A percentile compares a stretch with the other conserved stretches of the same genome.
These are phyloP conservation scores for Populus alba DNA, from an alignment of 345 rosid genomes.

Conservation along the genomic window DNA sequence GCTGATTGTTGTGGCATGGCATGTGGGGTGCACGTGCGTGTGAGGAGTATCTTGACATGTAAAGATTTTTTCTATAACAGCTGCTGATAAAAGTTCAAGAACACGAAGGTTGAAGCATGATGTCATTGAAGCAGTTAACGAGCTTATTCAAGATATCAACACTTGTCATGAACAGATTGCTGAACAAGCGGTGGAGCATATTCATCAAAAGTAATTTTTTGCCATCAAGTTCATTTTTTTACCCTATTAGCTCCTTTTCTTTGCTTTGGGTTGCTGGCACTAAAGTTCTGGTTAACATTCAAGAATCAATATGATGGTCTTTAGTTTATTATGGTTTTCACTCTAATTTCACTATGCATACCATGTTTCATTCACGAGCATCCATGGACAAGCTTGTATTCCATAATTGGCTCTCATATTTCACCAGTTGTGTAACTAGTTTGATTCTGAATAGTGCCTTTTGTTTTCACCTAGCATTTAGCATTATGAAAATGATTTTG, in stretches of 20 bases:
- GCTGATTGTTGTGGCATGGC: neutral
- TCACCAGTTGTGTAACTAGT: neutral
- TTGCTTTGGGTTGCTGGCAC: neutral
- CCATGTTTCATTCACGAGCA: neutral
- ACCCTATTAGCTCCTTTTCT: neutral
- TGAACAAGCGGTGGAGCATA: constrained; percentile 98
- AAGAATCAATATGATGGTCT: neutral
- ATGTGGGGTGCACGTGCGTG: neutral
- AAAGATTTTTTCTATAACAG: constrained; percentile 40
- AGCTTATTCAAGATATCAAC: constrained; percentile 78
- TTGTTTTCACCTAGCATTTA: neutral
- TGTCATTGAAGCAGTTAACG: constrained; percentile 93
- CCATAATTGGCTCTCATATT: neutral
- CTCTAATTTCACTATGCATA: neutral
- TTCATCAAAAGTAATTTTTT: constrained; percentile 82
- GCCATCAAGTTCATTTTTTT: constrained; percentile 7
- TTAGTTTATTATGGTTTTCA: neutral
- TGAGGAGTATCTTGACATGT: constrained; percentile 6
- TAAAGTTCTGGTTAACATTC: neutral
- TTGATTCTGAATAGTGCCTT: neutral
- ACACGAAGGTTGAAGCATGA: constrained; percentile 92
- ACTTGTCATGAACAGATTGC: constrained; percentile 98
- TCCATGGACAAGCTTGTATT: neutral
- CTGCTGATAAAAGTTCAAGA: constrained; percentile 90
- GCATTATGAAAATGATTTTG: neutral